Base-by-base conservation (phyloP, 345 rosid species). In the Pistacia vera region DNA sequence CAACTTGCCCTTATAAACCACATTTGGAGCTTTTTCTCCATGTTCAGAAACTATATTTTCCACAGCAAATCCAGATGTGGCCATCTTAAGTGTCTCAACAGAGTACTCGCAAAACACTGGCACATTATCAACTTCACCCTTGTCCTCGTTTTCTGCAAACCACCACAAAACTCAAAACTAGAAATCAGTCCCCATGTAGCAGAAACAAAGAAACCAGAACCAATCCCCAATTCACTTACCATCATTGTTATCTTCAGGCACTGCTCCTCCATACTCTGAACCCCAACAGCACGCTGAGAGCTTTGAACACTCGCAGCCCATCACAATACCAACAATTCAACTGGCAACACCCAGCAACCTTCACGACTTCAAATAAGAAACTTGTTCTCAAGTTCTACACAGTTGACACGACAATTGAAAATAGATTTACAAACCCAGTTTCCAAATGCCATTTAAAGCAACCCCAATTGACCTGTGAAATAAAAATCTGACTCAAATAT, bases 1-100 rank as follows among this genome's bases (percentile, higher is more conserved):
- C 57, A 95, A 66, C 72, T 89, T 92, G n/a, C 99, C 99, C 84
- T 83, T 89, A 46, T 90, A 95, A 48, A 95, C 98, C 44, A 95
- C 90, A 84, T 95, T 95, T 11, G 97, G 96, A 70, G 99, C 98
- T 79, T 88, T 95, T 77, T 89, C 98, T 66, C 99, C 98, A 48
- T 94, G 92, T 76, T 92, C 99, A 6, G 99, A 95, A 9, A 95
- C 99, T 71, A 95, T 95, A 63, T 88, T 92, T 81, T 93, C 98
- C 48, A 86, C 86, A n/a, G 97, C 85, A 75, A 93, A 95, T 85
- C 94, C 94, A 68, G 89, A 90, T 28, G 99, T 93, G 8, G 99
- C 99, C 1, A 81, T 76, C 81, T 79, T 92, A 55, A 95, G 90
- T 76, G 92, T 95, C 58, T 93, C 90, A 33, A 90, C 28, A 1